A percentile compares a stretch with the other conserved stretches of the same genome.
Evolutionary conservation across 352 stramenopile genomes (phyloP).

Genomic region (Sclerospora graminicola): DNA sequence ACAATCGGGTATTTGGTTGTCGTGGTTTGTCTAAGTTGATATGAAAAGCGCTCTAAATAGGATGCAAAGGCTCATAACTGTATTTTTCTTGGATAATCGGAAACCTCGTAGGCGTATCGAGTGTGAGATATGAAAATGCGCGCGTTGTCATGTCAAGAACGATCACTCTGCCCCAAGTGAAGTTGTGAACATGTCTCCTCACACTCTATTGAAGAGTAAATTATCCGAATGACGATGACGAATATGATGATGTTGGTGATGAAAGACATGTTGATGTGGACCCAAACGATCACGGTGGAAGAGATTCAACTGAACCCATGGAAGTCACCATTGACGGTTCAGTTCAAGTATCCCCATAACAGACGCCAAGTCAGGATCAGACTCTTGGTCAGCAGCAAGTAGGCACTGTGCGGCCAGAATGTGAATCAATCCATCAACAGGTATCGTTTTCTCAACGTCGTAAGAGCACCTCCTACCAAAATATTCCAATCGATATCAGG

Average conservation of each 20-base stretch:
- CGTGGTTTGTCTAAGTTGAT: constrained; percentile 9
- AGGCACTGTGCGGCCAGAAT: neutral
- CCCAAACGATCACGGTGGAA: neutral
- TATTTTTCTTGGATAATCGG: constrained; percentile 9
- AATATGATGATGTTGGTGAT: neutral
- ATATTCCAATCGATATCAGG: neutral
- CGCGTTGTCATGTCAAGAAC: neutral
- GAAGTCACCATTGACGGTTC: neutral
- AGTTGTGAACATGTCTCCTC: neutral
- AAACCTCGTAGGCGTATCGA: constrained; percentile 6
- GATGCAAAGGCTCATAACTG: constrained; percentile 8
- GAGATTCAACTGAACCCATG: neutral
- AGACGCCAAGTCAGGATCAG: neutral
- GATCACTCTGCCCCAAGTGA: neutral
- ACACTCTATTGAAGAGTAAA: neutral
- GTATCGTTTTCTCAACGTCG: neutral
- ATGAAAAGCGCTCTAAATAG: constrained; percentile 9
- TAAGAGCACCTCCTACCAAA: neutral
- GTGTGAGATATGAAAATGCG: constrained; percentile 5
- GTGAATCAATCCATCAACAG: neutral
- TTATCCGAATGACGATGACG: neutral
- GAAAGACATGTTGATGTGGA: too few relatives aligned
- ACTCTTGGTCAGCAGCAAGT: neutral
- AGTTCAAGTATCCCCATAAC: neutral
- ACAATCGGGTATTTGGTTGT: constrained; percentile 13